Base-by-base conservation (phyloP, 495 filamentous ascomycete genomes). In the Penicillium pulvis region DNA sequence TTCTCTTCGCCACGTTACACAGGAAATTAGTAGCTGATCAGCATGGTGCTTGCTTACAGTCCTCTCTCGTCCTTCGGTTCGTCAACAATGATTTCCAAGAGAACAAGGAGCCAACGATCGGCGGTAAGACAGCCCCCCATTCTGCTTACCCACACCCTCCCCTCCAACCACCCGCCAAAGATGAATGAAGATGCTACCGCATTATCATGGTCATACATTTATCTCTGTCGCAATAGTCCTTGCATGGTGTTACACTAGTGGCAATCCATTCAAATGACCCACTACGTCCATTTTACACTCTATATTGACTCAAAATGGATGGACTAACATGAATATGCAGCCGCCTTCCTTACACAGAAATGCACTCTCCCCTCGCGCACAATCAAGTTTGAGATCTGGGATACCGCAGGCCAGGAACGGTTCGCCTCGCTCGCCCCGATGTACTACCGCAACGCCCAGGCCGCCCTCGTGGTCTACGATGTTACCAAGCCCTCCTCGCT, bases 21-120 rank as follows among this genome's bases (percentile, higher is more conserved):
- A 20, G 28, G 50, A 42, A 42, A 33, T 17, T 17, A 50, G 52
- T 60, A 44, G 59, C 70, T 73, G 62, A 73, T 53, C 16, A 28
- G 46, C 14, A 49, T 56, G 20, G 20, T 23, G 46, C 43, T 61
- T 41, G 33, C 41, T 43, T 57, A 58, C 60, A 98, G 94, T 98
- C 95, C 41, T 98, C 94, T 42, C 88, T 98, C 51, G 94, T 98
- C 54, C 85, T 98, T 64, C 91, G 94, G 66, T 98, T 98, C 72
- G 94, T 98, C 70, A 98, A 98, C 83, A 93, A 98, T 79, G 94
- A 98, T 78, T 98, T 98, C 68, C 94, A 98, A 80, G 95, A 98
- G 77, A 98, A 98, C 75, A 98, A 98, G 81, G 94, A 98, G 71
- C 94, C 94, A 45, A 98, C 94, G 53, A 98, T 98, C 80, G 94